Base-by-base conservation (phyloP, 2,329 filamentous ascomycete species). In the Botrytis galanthina region DNA sequence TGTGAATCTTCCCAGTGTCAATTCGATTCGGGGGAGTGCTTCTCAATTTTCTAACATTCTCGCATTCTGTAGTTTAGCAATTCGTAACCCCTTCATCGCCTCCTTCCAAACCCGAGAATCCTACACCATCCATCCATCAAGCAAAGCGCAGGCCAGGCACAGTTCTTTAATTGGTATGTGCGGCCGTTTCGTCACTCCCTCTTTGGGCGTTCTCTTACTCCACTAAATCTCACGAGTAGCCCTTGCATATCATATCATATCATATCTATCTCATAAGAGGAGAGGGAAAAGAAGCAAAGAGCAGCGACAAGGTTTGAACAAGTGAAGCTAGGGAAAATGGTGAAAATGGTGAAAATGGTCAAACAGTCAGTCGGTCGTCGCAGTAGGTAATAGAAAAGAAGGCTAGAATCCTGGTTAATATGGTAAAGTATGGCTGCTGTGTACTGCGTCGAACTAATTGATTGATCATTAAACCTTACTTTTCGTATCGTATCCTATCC, bases 151-250 rank as follows among this genome's bases (percentile, higher is more conserved):
- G 32, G 26, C 48, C 48, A 54, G 48, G 59, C 70, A 68, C 70
- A 48, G 62, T 12, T 44, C 62, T 68, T 7, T n/a, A 16, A 48
- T 72, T 60, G 70, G 70, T 44, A 29, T 46, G 60, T 72, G 59
- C 62, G 32, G 39, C 70, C 70, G 70, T 72, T 72, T 72, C 48
- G 70, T 72, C 48, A 46, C 61, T 72, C 48, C 48, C 51, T 67
- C 70, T 67, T 72, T 66, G 26, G 70, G 44, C 35, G 51, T n/a
- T n/a, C 35, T 62, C 46, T 22, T 9, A 62, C 39, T 61, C 68
- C 68, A 70, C 42, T 39, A 20, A 62, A 48, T 37, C 59, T 62
- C 44, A n/a, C 54, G 57, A 63, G 42, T 18, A 35, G 39, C 68
- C 54, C 54, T 70, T 70, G 51, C 68, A 61, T 70, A 10, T 46